Conservation (phyloP, 768 basidiomycete species). For the Mycena latifolia region DNA sequence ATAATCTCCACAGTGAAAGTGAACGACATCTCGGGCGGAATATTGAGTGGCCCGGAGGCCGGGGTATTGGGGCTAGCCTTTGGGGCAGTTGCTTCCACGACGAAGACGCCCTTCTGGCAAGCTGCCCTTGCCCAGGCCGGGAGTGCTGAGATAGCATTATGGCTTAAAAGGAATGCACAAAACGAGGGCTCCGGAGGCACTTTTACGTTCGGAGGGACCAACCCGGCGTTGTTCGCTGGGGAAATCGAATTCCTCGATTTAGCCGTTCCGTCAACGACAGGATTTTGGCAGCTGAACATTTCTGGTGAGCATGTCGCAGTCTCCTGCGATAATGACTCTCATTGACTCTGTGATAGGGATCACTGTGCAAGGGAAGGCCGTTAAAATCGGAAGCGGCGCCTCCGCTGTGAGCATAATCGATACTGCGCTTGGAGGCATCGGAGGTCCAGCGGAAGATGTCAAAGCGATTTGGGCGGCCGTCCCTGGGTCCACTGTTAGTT, state of each 20-base stretch:
- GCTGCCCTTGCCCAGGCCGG: too few relatives aligned
- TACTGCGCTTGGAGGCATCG: not conserved
- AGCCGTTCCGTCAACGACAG: not conserved
- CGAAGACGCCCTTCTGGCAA: too few relatives aligned
- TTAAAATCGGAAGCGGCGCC: not conserved
- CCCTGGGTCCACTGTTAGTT: not conserved
- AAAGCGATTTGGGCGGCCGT: not conserved
- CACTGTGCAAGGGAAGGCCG: not conserved
- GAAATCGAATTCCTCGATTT: not conserved
- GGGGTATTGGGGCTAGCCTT: too few relatives aligned
- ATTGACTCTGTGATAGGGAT: not conserved
- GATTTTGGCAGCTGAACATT: not conserved
- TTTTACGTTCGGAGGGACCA: not conserved
- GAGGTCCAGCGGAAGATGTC: not conserved
- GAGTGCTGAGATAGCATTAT: too few relatives aligned
- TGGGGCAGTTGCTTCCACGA: too few relatives aligned
- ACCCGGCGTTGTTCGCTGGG: not conserved
- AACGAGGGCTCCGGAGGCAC: not conserved
- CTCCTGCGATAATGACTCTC: not conserved
- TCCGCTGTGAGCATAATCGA: not conserved
- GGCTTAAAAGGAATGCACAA: too few relatives aligned
- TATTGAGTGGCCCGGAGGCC: too few relatives aligned
- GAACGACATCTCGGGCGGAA: too few relatives aligned
- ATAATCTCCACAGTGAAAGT: too few relatives aligned
- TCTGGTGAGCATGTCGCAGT: not conserved